A percentile compares a stretch with the other conserved stretches of the same genome.
These are phyloP conservation scores for Aureobasidium musti DNA, from an alignment of 2,329 filamentous ascomycete genomes.

Conservation along the genomic window DNA sequence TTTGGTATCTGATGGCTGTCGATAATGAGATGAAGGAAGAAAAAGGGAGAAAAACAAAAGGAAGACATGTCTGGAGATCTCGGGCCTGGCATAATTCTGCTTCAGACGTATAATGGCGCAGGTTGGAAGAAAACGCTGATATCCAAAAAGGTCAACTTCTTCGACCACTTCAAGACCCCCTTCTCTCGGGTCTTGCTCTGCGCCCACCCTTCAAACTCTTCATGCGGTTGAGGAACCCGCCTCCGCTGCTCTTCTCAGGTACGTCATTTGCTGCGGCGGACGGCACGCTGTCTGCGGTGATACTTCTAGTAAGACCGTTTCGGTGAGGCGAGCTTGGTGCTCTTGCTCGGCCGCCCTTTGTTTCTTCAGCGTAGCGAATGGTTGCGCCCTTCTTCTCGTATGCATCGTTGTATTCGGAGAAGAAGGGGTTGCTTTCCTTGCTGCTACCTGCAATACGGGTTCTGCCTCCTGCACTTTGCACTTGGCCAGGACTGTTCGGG, in stretches of 20 bases:
- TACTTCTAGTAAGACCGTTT: conserved; percentile 62
- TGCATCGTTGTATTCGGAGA: conserved; percentile 69
- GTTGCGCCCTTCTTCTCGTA: conserved; percentile 65
- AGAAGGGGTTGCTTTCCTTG: conserved; percentile 72
- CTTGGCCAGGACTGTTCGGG: conserved; percentile 31
- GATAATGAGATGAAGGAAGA: conserved; percentile 1
- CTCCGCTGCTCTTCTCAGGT: conserved; percentile 42
- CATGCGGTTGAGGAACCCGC: conserved; percentile 74
- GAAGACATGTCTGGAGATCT: conserved; percentile 4
- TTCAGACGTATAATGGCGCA: not conserved
- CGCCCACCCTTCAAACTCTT: conserved; percentile 77
- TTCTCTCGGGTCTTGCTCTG: conserved; percentile 45
- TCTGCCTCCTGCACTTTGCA: conserved; percentile 48
- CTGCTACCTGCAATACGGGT: conserved; percentile 39
- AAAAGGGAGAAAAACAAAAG: conserved; percentile 11
- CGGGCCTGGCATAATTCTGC: conserved; percentile 10
- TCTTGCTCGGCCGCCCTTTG: conserved; percentile 31
- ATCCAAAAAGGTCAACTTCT: conserved; percentile 16
- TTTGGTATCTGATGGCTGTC: conserved; percentile 22
- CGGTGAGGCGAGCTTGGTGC: conserved; percentile 63
- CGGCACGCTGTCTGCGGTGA: conserved; percentile 50
- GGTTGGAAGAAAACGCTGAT: not conserved
- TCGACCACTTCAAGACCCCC: conserved; percentile 26
- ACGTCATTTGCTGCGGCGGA: conserved; percentile 28
- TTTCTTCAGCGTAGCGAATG: conserved; percentile 54